These are phyloP conservation scores for Eimeria praecox DNA, from an alignment of 169 alveolate species.

Conservation along the genomic window DNA sequence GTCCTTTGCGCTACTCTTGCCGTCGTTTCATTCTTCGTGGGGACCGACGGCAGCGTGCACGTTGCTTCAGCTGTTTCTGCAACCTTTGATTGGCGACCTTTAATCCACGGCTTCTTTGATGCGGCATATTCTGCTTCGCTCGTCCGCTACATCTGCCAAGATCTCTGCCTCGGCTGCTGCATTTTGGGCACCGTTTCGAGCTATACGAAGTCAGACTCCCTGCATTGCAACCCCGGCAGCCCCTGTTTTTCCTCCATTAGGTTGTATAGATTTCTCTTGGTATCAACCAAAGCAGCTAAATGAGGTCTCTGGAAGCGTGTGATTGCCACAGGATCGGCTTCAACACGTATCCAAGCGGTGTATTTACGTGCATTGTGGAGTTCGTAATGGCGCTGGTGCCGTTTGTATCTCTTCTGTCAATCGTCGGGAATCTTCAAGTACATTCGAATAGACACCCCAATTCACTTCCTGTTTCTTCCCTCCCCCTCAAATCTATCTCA, in stretches of 20 bases:
- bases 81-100: slow-evolving; percentile 68
- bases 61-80: slow-evolving; percentile 38
- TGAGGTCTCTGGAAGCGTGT: not conserved
- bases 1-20: slow-evolving; percentile 78
- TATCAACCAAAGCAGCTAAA: not conserved
- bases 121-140: slow-evolving; percentile 52
- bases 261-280: no score
- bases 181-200: slow-evolving; percentile 75
- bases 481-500: not conserved
- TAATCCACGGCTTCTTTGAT: slow-evolving; percentile 29
- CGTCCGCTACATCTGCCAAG: slow-evolving; percentile 46
- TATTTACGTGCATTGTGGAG: slow-evolving; percentile 64
- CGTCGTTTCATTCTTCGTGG: slow-evolving; percentile 66
- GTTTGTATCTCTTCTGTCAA: slow-evolving; percentile 65
- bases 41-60: slow-evolving; percentile 65
- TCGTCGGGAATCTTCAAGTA: slow-evolving; percentile 73
- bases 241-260: not conserved
- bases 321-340: slow-evolving; percentile 65
- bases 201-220: slow-evolving; percentile 71
- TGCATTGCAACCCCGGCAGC: not conserved
- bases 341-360: slow-evolving; percentile 73
- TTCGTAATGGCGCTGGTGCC: slow-evolving; percentile 64
- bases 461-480: not conserved
- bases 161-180: slow-evolving; percentile 77
- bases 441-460: not conserved